Evolutionary conservation across 1,284 basidiomycete genomes (phyloP).

Genomic region (Rhodotorula sp.): DNA sequence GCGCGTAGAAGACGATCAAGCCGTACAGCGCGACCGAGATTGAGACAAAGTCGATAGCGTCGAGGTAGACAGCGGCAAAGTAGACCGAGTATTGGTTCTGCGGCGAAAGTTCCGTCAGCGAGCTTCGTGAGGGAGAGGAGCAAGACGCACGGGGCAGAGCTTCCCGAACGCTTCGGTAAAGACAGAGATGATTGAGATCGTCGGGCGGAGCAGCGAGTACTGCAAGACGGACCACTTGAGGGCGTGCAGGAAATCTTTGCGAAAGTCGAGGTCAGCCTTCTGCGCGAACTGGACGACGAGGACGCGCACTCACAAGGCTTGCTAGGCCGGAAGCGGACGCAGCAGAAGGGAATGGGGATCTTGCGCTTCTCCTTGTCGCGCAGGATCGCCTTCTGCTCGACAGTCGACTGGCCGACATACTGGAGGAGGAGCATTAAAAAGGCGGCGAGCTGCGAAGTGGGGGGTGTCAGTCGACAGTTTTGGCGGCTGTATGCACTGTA

Average conservation of each 20-base stretch:
- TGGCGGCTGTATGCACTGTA: not conserved
- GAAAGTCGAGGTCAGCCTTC: slow-evolving; percentile 63
- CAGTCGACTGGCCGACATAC: slow-evolving; percentile 69
- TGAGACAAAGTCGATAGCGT: slow-evolving; percentile 68
- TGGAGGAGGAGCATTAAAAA: slow-evolving; percentile 70
- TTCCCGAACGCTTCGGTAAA: slow-evolving; percentile 66
- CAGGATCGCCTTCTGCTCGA: slow-evolving; percentile 60
- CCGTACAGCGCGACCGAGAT: slow-evolving; percentile 58
- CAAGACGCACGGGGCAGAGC: slow-evolving; percentile 55
- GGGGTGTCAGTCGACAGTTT: not conserved
- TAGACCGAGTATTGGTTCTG: slow-evolving; percentile 26
- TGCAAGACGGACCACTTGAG: slow-evolving; percentile 67
- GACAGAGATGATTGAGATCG: slow-evolving; percentile 68
- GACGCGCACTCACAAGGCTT: slow-evolving; percentile 8
- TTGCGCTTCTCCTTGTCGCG: slow-evolving; percentile 73
- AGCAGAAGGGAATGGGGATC: slow-evolving; percentile 49
- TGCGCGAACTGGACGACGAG: not conserved
- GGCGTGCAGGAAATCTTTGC: slow-evolving; percentile 88
- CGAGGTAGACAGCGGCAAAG: slow-evolving; percentile 58
- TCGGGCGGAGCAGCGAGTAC: slow-evolving; percentile 51
- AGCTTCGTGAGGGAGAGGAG: no score
- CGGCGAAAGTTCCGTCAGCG: no score
- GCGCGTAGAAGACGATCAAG: slow-evolving; percentile 66
- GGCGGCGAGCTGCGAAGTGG: slow-evolving; percentile 37
- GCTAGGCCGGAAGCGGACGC: slow-evolving; percentile 11